Evolutionary conservation across 2,329 filamentous ascomycete genomes (phyloP).

Genomic region (Gaeumannomyces sp.): DNA sequence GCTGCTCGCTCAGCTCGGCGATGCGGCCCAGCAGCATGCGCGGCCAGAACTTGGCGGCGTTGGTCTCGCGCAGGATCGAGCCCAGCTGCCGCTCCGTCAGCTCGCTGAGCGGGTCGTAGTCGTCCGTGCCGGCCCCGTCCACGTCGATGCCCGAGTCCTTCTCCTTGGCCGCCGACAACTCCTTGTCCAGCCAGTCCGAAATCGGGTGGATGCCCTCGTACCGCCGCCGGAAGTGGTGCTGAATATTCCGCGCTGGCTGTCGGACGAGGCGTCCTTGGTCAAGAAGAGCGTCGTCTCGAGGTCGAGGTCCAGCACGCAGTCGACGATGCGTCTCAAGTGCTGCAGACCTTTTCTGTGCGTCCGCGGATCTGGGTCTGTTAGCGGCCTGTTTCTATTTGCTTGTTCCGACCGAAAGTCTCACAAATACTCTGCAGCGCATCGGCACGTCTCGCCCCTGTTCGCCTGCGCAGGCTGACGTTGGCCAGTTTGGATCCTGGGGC

Average conservation of each 20-base stretch:
- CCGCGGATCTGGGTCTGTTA: background rate
- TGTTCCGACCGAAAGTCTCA: too few relatives aligned
- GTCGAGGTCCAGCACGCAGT: constrained; percentile 1
- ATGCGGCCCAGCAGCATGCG: constrained; percentile 2
- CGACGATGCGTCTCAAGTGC: constrained; percentile 1
- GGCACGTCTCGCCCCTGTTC: too few relatives aligned
- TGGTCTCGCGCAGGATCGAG: constrained; percentile 5
- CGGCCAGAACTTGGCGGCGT: constrained; percentile 4
- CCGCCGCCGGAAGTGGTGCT: background rate
- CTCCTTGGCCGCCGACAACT: background rate
- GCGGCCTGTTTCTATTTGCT: too few relatives aligned
- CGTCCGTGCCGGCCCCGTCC: background rate
- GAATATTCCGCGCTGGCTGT: constrained; percentile 2
- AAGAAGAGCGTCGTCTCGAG: background rate
- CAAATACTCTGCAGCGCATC: too few relatives aligned
- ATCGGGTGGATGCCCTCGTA: background rate
- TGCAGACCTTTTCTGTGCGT: background rate
- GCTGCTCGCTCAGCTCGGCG: background rate
- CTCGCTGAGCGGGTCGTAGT: background rate
- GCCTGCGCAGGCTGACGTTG: too few relatives aligned
- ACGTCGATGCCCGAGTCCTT: background rate
- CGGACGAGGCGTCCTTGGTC: background rate
- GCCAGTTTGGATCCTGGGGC: too few relatives aligned
- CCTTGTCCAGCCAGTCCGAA: constrained; percentile 1
- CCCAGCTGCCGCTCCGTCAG: background rate